Conservation (phyloP, 345 rosid species). For the Microcos paniculata region DNA sequence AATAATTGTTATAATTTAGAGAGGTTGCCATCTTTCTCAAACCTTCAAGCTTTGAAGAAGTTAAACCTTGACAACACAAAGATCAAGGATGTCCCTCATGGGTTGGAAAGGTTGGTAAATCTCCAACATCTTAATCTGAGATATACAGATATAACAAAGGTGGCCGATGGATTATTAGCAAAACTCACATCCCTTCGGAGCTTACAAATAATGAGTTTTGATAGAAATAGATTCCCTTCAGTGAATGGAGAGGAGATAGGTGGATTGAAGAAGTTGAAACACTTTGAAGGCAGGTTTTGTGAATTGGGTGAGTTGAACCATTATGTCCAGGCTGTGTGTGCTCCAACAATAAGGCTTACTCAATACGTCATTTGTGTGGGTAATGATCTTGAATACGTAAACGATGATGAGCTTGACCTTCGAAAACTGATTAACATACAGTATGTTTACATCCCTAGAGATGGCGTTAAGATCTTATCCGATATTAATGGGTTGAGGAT, state of each 20-base stretch:
- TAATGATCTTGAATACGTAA: too few relatives aligned
- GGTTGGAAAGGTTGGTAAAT: slow-evolving; percentile 15
- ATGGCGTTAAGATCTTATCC: too few relatives aligned
- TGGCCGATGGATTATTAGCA: slow-evolving; percentile 7
- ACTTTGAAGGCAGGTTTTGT: too few relatives aligned
- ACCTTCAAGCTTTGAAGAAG: slow-evolving; percentile 5
- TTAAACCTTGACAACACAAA: slow-evolving; percentile 8
- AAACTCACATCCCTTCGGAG: slow-evolving; percentile 10
- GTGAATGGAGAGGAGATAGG: not conserved
- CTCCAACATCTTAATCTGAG: slow-evolving; percentile 12
- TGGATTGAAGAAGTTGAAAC: too few relatives aligned
- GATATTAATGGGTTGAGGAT: not conserved
- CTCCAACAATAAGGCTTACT: too few relatives aligned
- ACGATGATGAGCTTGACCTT: too few relatives aligned
- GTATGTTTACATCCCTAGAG: not conserved
- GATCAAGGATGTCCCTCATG: slow-evolving; percentile 20
- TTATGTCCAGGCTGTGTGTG: too few relatives aligned
- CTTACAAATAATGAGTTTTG: not conserved
- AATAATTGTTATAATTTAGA: fast-evolving
- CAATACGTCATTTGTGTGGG: too few relatives aligned
- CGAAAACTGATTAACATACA: too few relatives aligned
- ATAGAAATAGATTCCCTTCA: not conserved
- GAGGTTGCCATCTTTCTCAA: slow-evolving; percentile 22
- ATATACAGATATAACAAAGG: not conserved
- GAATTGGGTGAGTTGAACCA: too few relatives aligned